A percentile compares a stretch with the other conserved stretches of the same genome.
Evolutionary conservation across 2,329 filamentous ascomycete species (phyloP).

Genomic region (Beauveria pseudobassiana): DNA sequence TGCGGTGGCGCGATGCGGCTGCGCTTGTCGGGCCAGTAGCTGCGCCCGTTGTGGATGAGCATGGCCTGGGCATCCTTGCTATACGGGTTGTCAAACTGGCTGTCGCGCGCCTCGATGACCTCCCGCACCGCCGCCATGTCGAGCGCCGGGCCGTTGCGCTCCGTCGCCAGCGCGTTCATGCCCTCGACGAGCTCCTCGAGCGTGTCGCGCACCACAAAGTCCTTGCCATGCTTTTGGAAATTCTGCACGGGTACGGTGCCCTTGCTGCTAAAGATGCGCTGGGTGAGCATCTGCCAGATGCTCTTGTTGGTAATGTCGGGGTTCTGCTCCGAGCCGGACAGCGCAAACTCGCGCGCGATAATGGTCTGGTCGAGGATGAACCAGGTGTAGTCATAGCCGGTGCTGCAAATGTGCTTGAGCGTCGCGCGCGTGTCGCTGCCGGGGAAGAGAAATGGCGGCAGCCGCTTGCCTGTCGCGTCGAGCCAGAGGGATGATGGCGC

Average conservation of each 20-base stretch:
- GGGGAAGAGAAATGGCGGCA: constrained; percentile 49
- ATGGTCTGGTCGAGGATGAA: constrained; percentile 53
- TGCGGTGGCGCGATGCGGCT: constrained; percentile 48
- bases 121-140: constrained; percentile 36
- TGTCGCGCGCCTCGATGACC: constrained; percentile 45
- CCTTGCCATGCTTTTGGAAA: constrained; percentile 50
- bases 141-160: constrained; percentile 39
- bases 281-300: constrained; percentile 40
- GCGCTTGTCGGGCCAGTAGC: constrained; percentile 46
- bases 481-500: constrained; percentile 57
- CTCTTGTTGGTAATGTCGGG: constrained; percentile 53
- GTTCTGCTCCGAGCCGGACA: constrained; percentile 58
- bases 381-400: constrained; percentile 57
- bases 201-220: constrained; percentile 52
- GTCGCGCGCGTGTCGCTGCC: constrained; percentile 51
- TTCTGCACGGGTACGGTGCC: constrained; percentile 49
- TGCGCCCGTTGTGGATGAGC: constrained; percentile 50
- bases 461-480: constrained; percentile 50
- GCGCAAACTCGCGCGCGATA: constrained; percentile 53
- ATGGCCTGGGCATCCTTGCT: constrained; percentile 56
- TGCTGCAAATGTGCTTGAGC: constrained; percentile 51
- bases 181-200: constrained; percentile 46
- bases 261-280: constrained; percentile 41
- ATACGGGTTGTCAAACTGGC: constrained; percentile 47
- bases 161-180: constrained; percentile 50